Conservation (phyloP, 306 rosid species). For the Echinosophora koreensis region DNA sequence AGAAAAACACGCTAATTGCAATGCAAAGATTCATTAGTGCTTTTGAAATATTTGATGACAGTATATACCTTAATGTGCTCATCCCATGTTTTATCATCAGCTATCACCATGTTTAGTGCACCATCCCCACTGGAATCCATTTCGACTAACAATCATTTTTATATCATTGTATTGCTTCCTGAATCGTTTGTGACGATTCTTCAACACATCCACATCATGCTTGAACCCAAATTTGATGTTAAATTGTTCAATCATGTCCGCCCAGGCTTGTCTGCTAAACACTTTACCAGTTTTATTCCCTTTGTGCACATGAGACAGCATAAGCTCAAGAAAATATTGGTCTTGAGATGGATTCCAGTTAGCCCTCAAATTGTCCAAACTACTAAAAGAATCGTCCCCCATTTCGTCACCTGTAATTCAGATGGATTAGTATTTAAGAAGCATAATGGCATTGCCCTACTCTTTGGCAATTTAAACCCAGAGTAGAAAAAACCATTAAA, state of each 20-base stretch:
- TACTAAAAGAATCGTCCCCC: constrained; percentile 47
- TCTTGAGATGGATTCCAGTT: constrained; percentile 71
- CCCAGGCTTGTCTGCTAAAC: constrained; percentile 59
- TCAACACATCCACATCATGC: constrained; percentile 62
- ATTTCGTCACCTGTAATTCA: constrained; percentile 54
- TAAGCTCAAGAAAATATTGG: constrained; percentile 57
- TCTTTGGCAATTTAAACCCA: background rate
- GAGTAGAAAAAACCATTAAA: background rate
- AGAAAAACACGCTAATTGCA: constrained; percentile 47
- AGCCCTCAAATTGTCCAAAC: constrained; percentile 55
- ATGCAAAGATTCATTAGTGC: background rate
- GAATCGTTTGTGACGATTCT: constrained; percentile 64
- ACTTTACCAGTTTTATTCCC: constrained; percentile 61
- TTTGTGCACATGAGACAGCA: constrained; percentile 58
- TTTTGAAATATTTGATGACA: constrained; percentile 31
- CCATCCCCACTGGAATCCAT: constrained; percentile 65
- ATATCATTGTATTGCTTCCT: constrained; percentile 66
- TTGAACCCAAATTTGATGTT: constrained; percentile 61
- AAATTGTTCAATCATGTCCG: constrained; percentile 60
- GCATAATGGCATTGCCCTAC: constrained; percentile 1
- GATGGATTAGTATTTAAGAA: constrained; percentile 32
- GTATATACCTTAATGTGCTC: constrained; percentile 55
- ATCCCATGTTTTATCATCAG: constrained; percentile 51
- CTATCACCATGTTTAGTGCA: constrained; percentile 47
- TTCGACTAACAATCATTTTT: constrained; percentile 54